Base-by-base conservation (phyloP, 2,329 filamentous ascomycete genomes). In the Dactylellina cionopaga region DNA sequence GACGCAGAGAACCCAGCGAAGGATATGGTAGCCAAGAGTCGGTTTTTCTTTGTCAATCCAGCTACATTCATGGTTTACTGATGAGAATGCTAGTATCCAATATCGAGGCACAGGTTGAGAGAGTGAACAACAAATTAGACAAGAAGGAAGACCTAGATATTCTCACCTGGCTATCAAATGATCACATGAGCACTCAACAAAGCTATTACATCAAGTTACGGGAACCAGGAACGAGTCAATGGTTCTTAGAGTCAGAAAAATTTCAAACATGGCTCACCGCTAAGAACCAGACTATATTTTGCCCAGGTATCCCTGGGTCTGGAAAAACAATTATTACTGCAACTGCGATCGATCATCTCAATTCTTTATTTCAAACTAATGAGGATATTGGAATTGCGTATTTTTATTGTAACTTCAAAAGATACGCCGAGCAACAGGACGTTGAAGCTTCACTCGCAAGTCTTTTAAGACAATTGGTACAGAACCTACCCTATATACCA, bases 251-350 rank as follows among this genome's bases (percentile, higher is more conserved):
- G 1, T 82, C 81, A 0, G 3, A 10, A 0, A 77, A 81, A 37
- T 84, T 79, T 66, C 17, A 55, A 5, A 27, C 22, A 1, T 84
- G 81, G 82, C 7, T 80, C 0, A 19, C 9, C 0, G 15, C 15
- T 1, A 25, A 39, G 2, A 43, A 25, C 5, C 59, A 24, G 7
- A 56, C 19, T 2, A 19, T 68, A 15, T 68, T 59, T n/a, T 58
- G 52, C 15, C 41, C 29, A 15, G 63, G 63, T 2, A 59, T 68
- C 2, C 83, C 83, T 0, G 83, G 83, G 2, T 81, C 83, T 0
- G 83, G 83, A 1, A 85, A 85, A 75, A 85, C 83, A 0, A 83
- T 84, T 2, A 56, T 83, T 0, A 76, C 81, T 0, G 80, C 83
- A 0, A 79, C 81, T 6, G 79, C 83, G 0, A 72, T 85, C 0